Evolutionary conservation across 225 moss, liverwort and hornwort species (phyloP), one percentile per base, ranked within the genome.

Genomic region (Polytrichum commune): DNA sequence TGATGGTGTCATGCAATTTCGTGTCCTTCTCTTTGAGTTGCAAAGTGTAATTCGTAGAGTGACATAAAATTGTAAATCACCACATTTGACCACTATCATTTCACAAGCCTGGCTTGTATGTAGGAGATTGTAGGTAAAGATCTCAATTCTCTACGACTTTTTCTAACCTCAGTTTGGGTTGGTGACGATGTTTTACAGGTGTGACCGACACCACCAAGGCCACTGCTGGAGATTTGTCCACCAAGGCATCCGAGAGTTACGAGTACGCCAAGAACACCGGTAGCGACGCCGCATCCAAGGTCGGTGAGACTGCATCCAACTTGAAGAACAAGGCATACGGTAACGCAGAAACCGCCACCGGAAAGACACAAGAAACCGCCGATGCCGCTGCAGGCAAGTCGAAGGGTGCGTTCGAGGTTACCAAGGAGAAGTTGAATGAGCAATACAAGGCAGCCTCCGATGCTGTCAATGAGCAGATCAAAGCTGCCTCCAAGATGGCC

Each of bases 371-470:
- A 69, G 70, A 73, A 46, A 66, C 66, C 30, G 65, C 64, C 13
- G 19, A 54, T 1, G 73, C 64, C 19, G 78, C 65, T 7, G 32
- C 65, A 10, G 74, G 74, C 1, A 79, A 79, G 35, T 77, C 81
- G 10, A 77, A 81, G 55, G 70, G 77, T 5, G 66, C 70, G 3
- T 77, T 32, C 13, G 74, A 54, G 53, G 55, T 29, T 0, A 71
- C 77, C 0, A 81, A 81, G 74, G 77, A 67, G 35, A 81, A 81
- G 29, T 25, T 81, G 70, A 73, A 73, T 32, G 81, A 77, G 71
- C 81, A 77, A 33, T 81, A 81, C 70, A 77, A 81, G 63, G 74
- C 81, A 1, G 81, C 81, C 1, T 70, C 77, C 7, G 81, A 77
- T 18, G 81, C 74, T 7, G 62, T 77, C 32, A 81, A 81, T 19